Percentiles rank a stretch among this genome's conserved stretches.
Evolutionary conservation across 1,139 yeast genomes (phyloP).

Genomic region (Pichia sp.): DNA sequence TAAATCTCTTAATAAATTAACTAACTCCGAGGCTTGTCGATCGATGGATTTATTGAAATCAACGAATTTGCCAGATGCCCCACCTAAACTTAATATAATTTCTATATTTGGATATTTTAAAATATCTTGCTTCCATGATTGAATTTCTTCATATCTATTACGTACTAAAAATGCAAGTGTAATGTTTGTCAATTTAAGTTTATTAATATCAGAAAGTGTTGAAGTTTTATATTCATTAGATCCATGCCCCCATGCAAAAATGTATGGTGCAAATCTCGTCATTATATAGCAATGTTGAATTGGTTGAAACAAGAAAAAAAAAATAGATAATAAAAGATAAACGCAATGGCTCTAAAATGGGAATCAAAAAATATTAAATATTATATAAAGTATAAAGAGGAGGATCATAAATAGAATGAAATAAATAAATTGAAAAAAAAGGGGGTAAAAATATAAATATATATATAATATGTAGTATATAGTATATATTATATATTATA

Average conservation of each 20-base stretch:
- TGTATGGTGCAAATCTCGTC: conserved; percentile 9
- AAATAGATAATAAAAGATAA: too few relatives aligned
- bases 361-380: too few relatives aligned
- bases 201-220: conserved; percentile 15
- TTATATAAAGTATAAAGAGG: too few relatives aligned
- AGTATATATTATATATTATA: not conserved
- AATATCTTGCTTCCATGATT: conserved; percentile 16
- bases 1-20: conserved; percentile 13
- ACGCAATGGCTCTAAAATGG: too few relatives aligned
- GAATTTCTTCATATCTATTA: conserved; percentile 22
- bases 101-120: conserved; percentile 11
- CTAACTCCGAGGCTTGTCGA: conserved; percentile 15
- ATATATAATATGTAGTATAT: too few relatives aligned
- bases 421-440: too few relatives aligned
- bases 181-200: conserved; percentile 14
- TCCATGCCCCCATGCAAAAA: conserved; percentile 12
- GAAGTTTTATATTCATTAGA: not conserved
- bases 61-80: conserved; percentile 26
- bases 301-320: too few relatives aligned
- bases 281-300: too few relatives aligned
- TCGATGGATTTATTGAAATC: conserved; percentile 6
- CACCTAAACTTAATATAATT: conserved; percentile 26
- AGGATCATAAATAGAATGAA: too few relatives aligned
- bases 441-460: not conserved
- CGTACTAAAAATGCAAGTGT: conserved; percentile 25